phyloP scores from a whole-genome alignment of 2,329 filamentous ascomycete genomes.

The Exophiala sideris region DNA sequence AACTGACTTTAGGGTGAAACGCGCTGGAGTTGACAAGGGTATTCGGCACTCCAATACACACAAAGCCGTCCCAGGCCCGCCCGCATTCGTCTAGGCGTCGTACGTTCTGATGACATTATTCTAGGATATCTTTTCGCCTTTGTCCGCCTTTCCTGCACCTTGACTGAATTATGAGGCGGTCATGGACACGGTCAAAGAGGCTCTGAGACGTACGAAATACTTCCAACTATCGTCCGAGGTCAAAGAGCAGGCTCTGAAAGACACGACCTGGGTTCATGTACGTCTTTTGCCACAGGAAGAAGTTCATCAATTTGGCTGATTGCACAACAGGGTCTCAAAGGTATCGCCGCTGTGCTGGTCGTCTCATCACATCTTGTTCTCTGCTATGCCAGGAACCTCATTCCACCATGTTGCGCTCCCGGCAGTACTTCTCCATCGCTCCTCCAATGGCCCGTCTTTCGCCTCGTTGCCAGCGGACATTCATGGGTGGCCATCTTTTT shows the following conservation, averaged over 20 bases:
- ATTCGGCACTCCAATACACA: no score
- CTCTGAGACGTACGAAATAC: background rate
- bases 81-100: no score
- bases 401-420: constrained; percentile 44
- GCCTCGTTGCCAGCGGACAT: constrained; percentile 58
- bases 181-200: constrained; percentile 9
- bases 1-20: no score
- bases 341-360: constrained; percentile 54
- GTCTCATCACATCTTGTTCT: constrained; percentile 55
- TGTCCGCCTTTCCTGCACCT: background rate
- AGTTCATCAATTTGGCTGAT: background rate
- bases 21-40: background rate
- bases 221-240: constrained; percentile 15
- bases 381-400: constrained; percentile 51
- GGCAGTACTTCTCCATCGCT: constrained; percentile 38
- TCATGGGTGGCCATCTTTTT: constrained; percentile 66
- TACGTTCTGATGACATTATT: no score
- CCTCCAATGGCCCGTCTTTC: constrained; percentile 58
- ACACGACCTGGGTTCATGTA: constrained; percentile 31
- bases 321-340: constrained; percentile 51
- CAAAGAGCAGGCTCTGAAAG: constrained; percentile 25
- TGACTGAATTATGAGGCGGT: background rate
- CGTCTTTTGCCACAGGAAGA: background rate
- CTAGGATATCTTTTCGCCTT: background rate
- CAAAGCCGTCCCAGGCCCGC: no score